Percentiles rank a stretch among this genome's conserved stretches.
Evolutionary conservation across 345 rosid species (phyloP).

Genomic region (Tarenaya hassleriana): DNA sequence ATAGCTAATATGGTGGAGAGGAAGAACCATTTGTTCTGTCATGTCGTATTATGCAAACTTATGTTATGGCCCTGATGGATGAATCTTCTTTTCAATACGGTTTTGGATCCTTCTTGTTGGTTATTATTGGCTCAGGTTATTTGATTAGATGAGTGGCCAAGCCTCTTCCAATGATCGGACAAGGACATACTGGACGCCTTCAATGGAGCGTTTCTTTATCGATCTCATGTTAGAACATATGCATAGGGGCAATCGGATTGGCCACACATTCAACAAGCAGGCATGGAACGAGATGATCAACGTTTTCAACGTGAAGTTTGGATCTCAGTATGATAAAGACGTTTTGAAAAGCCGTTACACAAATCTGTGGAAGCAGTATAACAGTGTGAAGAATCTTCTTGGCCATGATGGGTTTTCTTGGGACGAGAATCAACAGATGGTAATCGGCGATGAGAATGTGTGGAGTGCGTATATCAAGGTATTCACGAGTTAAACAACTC

Average conservation of each 20-base stretch:
- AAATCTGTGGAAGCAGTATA: conserved; percentile 70
- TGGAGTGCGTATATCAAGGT: conserved; percentile 76
- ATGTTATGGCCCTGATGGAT: too few relatives aligned
- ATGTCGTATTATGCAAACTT: too few relatives aligned
- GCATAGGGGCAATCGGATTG: conserved; percentile 65
- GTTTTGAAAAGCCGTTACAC: conserved; percentile 68
- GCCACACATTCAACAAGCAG: conserved; percentile 77
- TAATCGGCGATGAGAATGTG: conserved; percentile 54
- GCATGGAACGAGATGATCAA: conserved; percentile 77
- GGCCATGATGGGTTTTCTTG: conserved; percentile 65
- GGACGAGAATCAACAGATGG: conserved; percentile 70
- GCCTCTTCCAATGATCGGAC: conserved; percentile 49
- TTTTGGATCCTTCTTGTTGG: not conserved
- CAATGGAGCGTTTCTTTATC: conserved; percentile 82
- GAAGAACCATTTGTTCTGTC: too few relatives aligned
- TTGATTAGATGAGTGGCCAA: conserved; percentile 33
- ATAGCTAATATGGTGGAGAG: too few relatives aligned
- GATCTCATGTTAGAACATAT: conserved; percentile 83
- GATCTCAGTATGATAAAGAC: conserved; percentile 77
- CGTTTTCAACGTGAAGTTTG: conserved; percentile 59
- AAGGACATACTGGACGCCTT: conserved; percentile 75
- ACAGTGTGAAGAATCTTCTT: conserved; percentile 64
- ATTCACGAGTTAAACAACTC: not conserved
- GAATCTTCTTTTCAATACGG: too few relatives aligned
- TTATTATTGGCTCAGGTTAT: not conserved